Conservation (phyloP, 495 filamentous ascomycete genomes). For the Tuber aestivum region DNA sequence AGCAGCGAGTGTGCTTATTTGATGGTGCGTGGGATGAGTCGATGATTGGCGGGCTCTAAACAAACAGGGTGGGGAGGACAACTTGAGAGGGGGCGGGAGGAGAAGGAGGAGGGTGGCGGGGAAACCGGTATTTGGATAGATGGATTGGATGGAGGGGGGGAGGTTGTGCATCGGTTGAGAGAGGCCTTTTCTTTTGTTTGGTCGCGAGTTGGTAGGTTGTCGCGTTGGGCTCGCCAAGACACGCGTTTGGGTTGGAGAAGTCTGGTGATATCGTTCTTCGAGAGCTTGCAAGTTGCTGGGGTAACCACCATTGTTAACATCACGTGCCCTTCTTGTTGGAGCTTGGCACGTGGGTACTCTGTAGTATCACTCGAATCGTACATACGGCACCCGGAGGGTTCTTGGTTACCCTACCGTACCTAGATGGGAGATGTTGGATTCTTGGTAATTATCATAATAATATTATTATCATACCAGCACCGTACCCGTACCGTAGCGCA, state of each 20-base stretch:
- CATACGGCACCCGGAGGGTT: neutral
- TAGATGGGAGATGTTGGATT: no score
- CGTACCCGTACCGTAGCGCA: no score
- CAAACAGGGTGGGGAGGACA: neutral
- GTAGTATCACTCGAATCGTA: neutral
- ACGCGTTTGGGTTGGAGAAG: neutral
- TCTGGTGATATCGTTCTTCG: neutral
- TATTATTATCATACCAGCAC: neutral
- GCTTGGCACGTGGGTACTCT: neutral
- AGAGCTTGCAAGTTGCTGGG: neutral
- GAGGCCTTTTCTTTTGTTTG: neutral
- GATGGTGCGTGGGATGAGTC: conserved; percentile 10
- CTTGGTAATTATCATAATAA: no score
- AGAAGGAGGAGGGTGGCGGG: conserved; percentile 9
- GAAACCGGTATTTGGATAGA: neutral
- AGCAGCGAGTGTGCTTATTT: neutral
- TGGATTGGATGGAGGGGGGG: conserved; percentile 8
- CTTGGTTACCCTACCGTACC: neutral
- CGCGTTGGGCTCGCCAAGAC: neutral
- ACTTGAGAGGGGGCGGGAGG: conserved; percentile 6
- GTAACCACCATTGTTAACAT: neutral
- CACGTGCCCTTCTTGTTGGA: neutral
- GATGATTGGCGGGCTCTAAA: neutral
- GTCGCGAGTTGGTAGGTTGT: neutral
- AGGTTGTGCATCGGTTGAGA: conserved; percentile 1